These are phyloP conservation scores for Alternaria viburni DNA, from an alignment of 2,329 filamentous ascomycete genomes.

Conservation along the genomic window DNA sequence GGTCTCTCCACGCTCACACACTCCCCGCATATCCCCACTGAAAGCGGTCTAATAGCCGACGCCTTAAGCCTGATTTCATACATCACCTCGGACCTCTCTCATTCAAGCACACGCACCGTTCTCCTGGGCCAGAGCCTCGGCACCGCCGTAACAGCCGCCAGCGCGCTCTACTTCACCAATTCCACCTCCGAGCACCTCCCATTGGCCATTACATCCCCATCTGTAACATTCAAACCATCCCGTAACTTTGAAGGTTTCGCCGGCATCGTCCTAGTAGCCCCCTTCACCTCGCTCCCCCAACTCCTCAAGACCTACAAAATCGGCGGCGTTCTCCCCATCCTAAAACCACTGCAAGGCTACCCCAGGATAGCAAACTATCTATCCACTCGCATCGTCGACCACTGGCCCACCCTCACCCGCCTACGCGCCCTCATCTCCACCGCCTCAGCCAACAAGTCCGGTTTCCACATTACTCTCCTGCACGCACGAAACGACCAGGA, in stretches of 20 bases:
- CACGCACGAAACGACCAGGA: slow-evolving; percentile 83
- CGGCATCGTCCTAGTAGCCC: slow-evolving; percentile 78
- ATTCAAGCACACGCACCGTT: slow-evolving; percentile 75
- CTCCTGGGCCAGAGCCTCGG: slow-evolving; percentile 87
- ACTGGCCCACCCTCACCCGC: slow-evolving; percentile 76
- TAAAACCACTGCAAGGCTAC: slow-evolving; percentile 75
- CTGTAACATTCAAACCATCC: background rate
- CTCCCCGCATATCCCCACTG: slow-evolving; percentile 63
- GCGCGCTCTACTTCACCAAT: slow-evolving; percentile 71
- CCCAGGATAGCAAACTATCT: slow-evolving; percentile 69
- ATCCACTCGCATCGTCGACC: slow-evolving; percentile 72
- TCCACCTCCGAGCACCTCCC: slow-evolving; percentile 28
- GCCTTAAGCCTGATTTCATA: slow-evolving; percentile 76
- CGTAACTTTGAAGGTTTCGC: slow-evolving; percentile 66
- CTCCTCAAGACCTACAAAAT: slow-evolving; percentile 80
- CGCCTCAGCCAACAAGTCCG: background rate
- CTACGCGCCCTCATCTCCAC: slow-evolving; percentile 58
- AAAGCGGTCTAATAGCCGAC: slow-evolving; percentile 81
- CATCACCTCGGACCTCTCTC: slow-evolving; percentile 66
- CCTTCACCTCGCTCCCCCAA: slow-evolving; percentile 75
- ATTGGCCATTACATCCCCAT: slow-evolving; percentile 32
- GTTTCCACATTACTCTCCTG: slow-evolving; percentile 64
- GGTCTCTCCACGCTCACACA: slow-evolving; percentile 75
- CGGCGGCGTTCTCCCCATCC: slow-evolving; percentile 76
- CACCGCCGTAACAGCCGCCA: slow-evolving; percentile 79